Evolutionary conservation across 2,329 filamentous ascomycete genomes (phyloP).

Genomic region (Fusarium sp.): DNA sequence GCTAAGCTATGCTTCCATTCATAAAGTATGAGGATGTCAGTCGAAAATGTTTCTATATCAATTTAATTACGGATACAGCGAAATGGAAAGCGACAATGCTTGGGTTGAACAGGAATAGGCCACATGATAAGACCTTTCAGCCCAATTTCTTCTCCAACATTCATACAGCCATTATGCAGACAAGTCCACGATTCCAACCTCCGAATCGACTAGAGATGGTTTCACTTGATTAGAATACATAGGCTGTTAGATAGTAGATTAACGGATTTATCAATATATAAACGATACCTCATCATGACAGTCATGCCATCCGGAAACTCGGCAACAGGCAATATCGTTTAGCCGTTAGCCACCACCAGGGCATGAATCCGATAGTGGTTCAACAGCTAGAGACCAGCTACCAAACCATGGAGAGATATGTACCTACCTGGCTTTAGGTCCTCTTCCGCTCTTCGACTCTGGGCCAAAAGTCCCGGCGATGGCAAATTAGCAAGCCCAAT

Average conservation of each 20-base stretch:
- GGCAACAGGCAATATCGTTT: slow-evolving; percentile 2
- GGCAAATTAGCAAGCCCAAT: slow-evolving; percentile 13
- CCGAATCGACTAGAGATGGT: background rate
- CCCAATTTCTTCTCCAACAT: background rate
- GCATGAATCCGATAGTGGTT: background rate
- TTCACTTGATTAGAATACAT: background rate
- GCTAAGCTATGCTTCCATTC: background rate
- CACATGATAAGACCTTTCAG: background rate
- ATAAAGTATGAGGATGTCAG: background rate
- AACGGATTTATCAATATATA: background rate
- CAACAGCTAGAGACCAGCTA: slow-evolving; percentile 25
- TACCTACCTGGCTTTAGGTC: background rate
- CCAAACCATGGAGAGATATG: background rate
- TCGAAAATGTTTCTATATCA: background rate
- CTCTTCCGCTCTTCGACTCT: background rate
- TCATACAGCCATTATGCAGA: background rate
- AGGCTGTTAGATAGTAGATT: background rate
- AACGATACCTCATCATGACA: background rate
- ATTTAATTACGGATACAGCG: background rate
- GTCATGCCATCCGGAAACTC: slow-evolving; percentile 19
- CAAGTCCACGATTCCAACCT: background rate
- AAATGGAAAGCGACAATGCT: background rate
- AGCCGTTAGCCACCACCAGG: background rate
- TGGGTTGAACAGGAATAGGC: background rate
- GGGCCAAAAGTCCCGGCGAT: slow-evolving; percentile 1